Base-by-base conservation (phyloP, 176 grass and related monocot genomes). In the Elaeis guineensis region DNA sequence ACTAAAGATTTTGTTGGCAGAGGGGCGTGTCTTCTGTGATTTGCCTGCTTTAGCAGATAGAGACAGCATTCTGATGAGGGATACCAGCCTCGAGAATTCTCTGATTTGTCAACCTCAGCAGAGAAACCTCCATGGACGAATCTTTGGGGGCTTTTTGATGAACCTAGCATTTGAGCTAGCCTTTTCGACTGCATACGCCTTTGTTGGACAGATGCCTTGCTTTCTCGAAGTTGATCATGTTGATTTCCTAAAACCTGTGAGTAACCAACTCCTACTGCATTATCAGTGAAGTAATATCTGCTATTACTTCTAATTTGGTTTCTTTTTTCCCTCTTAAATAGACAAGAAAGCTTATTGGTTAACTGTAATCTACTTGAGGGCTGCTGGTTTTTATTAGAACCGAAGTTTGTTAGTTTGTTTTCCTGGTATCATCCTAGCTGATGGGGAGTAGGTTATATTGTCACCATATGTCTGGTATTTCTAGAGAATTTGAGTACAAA, bases 71-170 rank as follows among this genome's bases (percentile, higher is more conserved):
- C 74, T 98, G 57, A 5, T 92, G 56, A 75, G 28, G 53, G 78
- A 89, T 71, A 98, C 93, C 24, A 62, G 70, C 35, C 73, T 89
- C 20, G 93, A 98, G 79, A 92, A 76, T 52, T 69, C 93, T 26
- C 64, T 98, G 16, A 83, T 92, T 21, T 98, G 93, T 61, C 87
- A 98, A 50, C 93, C 93, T 72, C 93, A 98, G 51, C 87, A 98
- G 60, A 66, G 93, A 9, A 98, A 98, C 64, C 69, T 98, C 63
- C 79, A 98, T 58, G 87, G 87, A 19, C 69, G 81, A 16, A 98
- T 98, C 61, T 98, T 98, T 77, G 87, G 93, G 54, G 87, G 93
- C 44, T 98, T 98, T 81, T 68, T 98, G 84, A 98, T 98, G 93
- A 89, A 98, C 71, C 51, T 77, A 57, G 93, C 93, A 29, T 98